phyloP scores from a whole-genome alignment of 116 monocot genomes.

The Posidonia oceanica region DNA sequence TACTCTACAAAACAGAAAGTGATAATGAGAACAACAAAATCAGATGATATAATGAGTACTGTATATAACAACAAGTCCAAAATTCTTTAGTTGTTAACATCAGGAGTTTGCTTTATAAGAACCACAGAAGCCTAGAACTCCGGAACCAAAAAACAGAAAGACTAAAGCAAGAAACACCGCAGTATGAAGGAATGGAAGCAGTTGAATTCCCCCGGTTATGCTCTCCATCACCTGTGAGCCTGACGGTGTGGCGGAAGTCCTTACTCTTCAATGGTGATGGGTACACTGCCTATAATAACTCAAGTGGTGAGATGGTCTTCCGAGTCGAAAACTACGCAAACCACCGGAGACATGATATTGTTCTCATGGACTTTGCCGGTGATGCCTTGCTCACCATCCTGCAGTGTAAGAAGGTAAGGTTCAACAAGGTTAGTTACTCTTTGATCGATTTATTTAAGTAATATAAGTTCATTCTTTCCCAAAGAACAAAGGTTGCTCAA shows the following conservation, averaged over 20 bases:
- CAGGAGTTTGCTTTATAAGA: too few relatives aligned
- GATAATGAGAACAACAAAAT: too few relatives aligned
- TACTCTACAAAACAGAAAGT: too few relatives aligned
- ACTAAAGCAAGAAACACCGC: not conserved
- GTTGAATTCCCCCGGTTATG: not conserved
- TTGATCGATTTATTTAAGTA: too few relatives aligned
- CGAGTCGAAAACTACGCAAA: constrained; percentile 43
- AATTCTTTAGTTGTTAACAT: too few relatives aligned
- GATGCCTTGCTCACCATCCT: constrained; percentile 33
- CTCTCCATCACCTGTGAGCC: constrained; percentile 7
- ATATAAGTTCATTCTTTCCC: too few relatives aligned
- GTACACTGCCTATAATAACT: constrained; percentile 42
- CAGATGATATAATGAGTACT: too few relatives aligned
- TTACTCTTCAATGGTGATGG: constrained; percentile 43
- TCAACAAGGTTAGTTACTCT: too few relatives aligned
- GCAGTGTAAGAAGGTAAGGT: constrained; percentile 19
- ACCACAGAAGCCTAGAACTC: too few relatives aligned
- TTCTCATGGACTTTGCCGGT: constrained; percentile 36
- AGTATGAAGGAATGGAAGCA: not conserved
- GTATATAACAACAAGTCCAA: too few relatives aligned
- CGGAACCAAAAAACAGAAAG: not conserved
- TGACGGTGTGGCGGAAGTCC: constrained; percentile 53
- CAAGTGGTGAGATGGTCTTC: constrained; percentile 32
- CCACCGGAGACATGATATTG: constrained; percentile 17
- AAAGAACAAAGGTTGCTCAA: too few relatives aligned